Evolutionary conservation across 441 rosid genomes (phyloP).

Genomic region (Flueggea neowawraea): DNA sequence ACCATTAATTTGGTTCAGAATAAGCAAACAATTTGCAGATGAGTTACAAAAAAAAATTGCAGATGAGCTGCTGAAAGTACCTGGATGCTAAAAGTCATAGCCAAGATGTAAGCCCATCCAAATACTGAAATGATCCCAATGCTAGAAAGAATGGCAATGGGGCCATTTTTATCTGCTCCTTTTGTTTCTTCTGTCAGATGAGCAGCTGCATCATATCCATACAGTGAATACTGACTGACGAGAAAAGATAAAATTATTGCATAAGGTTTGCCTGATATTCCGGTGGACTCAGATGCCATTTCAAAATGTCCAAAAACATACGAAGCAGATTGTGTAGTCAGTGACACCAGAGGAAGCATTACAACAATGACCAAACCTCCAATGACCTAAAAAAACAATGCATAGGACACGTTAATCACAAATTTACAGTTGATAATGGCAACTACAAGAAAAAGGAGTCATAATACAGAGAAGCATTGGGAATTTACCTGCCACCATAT

Average conservation of each 20-base stretch:
- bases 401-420: no score
- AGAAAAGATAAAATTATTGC: constrained; percentile 34
- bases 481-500: no score
- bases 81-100: constrained; percentile 43
- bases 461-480: no score
- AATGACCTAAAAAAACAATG: no score
- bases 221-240: constrained; percentile 55
- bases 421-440: no score
- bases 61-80: constrained; percentile 6
- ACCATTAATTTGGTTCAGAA: no score
- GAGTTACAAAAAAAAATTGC: no score
- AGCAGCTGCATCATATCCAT: constrained; percentile 71
- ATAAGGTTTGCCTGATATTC: constrained; percentile 55
- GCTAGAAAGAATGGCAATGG: constrained; percentile 56
- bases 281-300: constrained; percentile 35
- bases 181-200: constrained; percentile 72
- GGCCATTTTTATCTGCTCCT: constrained; percentile 64
- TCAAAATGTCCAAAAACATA: constrained; percentile 54
- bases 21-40: no score
- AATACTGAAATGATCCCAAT: constrained; percentile 56
- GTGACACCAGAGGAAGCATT: constrained; percentile 17
- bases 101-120: constrained; percentile 61
- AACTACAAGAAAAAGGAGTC: no score
- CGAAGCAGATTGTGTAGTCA: constrained; percentile 45
- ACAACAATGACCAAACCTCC: no score